Percentiles rank a stretch among this genome's conserved stretches.
These are phyloP conservation scores for Atkinsonella texensis DNA, from an alignment of 2,329 filamentous ascomycete genomes.

Conservation along the genomic window DNA sequence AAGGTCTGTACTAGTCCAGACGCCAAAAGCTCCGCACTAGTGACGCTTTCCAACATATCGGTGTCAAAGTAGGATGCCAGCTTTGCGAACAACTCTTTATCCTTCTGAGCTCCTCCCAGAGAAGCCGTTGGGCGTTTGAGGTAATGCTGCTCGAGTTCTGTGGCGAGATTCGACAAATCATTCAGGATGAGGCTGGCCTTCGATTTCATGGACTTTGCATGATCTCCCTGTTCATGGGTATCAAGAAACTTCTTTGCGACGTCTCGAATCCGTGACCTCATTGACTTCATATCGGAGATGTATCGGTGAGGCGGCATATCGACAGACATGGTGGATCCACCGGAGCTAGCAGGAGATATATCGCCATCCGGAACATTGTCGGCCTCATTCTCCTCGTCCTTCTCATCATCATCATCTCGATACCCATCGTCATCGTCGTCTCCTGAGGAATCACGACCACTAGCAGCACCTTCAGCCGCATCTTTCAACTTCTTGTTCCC, in stretches of 20 bases:
- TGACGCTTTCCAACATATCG: constrained; percentile 83
- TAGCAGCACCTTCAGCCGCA: constrained; percentile 27
- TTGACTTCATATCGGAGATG: constrained; percentile 38
- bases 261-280: constrained; percentile 55
- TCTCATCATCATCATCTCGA: constrained; percentile 35
- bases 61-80: constrained; percentile 79
- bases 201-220: constrained; percentile 59
- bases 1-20: constrained; percentile 81
- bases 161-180: constrained; percentile 58
- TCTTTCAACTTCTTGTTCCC: constrained; percentile 12
- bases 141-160: constrained; percentile 62
- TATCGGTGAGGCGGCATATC: constrained; percentile 40
- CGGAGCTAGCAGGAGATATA: constrained; percentile 53
- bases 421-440: constrained; percentile 37
- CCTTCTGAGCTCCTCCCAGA: constrained; percentile 28
- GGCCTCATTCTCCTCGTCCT: constrained; percentile 43
- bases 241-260: constrained; percentile 77
- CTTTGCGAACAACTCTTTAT: constrained; percentile 56
- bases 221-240: constrained; percentile 64
- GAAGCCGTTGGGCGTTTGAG: constrained; percentile 37
- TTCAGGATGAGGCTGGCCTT: constrained; percentile 68
- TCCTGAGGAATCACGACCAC: constrained; percentile 26
- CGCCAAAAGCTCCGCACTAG: constrained; percentile 84
- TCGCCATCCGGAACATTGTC: constrained; percentile 38
- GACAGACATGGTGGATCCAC: constrained; percentile 52